Evolutionary conservation across 73 alveolate species (phyloP).

Genomic region (Breviolum minutum): DNA sequence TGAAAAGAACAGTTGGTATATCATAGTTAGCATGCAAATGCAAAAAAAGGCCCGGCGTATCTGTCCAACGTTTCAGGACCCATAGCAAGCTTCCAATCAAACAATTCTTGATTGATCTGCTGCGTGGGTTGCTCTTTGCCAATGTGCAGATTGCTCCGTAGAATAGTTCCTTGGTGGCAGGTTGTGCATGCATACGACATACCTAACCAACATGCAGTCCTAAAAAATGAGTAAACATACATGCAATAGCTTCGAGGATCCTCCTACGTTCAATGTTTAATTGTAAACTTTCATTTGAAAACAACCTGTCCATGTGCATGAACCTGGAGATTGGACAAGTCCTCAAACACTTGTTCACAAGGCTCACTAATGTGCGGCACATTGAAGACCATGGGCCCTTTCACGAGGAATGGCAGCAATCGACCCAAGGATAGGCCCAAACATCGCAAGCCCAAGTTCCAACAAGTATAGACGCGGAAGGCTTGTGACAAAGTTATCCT

Average conservation of each 20-base stretch:
- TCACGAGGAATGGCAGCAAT: conserved; percentile 4
- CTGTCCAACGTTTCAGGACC: conserved; percentile 24
- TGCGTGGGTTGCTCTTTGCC: not conserved
- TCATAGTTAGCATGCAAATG: not conserved
- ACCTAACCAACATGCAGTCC: not conserved
- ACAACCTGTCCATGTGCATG: too few relatives aligned
- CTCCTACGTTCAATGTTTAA: not conserved
- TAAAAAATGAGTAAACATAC: not conserved
- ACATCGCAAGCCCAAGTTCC: conserved; percentile 21
- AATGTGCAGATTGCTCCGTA: conserved; percentile 3
- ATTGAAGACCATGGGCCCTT: conserved; percentile 53
- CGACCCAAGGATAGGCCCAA: conserved; percentile 5
- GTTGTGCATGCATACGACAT: not conserved
- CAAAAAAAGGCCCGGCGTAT: conserved; percentile 11
- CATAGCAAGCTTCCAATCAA: not conserved
- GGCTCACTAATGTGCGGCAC: conserved; percentile 46
- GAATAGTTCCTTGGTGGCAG: not conserved
- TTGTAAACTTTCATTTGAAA: too few relatives aligned
- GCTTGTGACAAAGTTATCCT: conserved; percentile 47
- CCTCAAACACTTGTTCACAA: not conserved
- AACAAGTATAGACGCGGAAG: conserved; percentile 38
- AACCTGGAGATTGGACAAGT: not conserved
- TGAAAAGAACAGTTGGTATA: conserved; percentile 18
- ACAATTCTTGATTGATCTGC: conserved; percentile 7
- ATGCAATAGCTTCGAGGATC: not conserved